Evolutionary conservation across 192 early-diverging fungal species (phyloP).

Genomic region (Thamnidium elegans): DNA sequence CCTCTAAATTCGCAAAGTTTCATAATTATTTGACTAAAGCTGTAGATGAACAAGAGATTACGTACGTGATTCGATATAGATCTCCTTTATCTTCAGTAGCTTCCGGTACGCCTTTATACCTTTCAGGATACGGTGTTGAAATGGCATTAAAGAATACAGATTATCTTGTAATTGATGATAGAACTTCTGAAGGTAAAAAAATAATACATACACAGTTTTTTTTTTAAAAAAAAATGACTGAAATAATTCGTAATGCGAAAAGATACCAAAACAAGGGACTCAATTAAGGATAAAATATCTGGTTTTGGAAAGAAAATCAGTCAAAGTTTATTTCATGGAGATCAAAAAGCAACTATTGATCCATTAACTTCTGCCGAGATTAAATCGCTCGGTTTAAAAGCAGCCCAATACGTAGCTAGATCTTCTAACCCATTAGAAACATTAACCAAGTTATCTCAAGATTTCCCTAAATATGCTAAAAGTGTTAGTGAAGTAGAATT

Average conservation of each 20-base stretch:
- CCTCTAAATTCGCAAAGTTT: slow-evolving; percentile 55
- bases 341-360: slow-evolving; percentile 43
- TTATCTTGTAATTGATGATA: slow-evolving; percentile 95
- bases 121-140: slow-evolving; percentile 92
- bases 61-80: slow-evolving; percentile 75
- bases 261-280: slow-evolving; percentile 9
- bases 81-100: neutral
- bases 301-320: slow-evolving; percentile 24
- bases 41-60: slow-evolving; percentile 44
- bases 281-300: slow-evolving; percentile 14
- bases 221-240: neutral
- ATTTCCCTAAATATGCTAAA: slow-evolving; percentile 90
- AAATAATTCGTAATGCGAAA: neutral
- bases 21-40: slow-evolving; percentile 52
- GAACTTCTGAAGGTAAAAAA: slow-evolving; percentile 50
- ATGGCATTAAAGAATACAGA: slow-evolving; percentile 95
- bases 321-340: slow-evolving; percentile 41
- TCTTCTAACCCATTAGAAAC: slow-evolving; percentile 59
- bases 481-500: slow-evolving; percentile 55
- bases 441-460: slow-evolving; percentile 68
- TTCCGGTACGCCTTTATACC: slow-evolving; percentile 37
- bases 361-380: slow-evolving; percentile 53
- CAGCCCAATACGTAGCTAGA: slow-evolving; percentile 67
- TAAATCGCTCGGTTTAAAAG: slow-evolving; percentile 65
- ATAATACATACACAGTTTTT: neutral